Evolutionary conservation across 345 rosid species (phyloP), one percentile per base, ranked within the genome.

Genomic region (Leavenworthia alabamica): DNA sequence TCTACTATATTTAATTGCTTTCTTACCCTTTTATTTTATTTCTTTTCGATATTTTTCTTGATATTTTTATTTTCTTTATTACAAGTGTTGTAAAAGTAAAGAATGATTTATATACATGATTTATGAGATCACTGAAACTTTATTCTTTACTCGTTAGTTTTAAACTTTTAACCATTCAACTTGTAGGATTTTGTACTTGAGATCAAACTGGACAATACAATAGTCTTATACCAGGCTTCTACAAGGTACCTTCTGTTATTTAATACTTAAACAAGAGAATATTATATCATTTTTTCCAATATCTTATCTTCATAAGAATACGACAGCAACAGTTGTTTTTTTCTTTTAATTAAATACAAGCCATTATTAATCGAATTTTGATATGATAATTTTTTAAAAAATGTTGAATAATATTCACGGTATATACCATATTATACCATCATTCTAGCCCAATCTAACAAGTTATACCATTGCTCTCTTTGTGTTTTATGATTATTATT

Each of bases 1-100:
- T n/a, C n/a, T n/a, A n/a, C n/a, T n/a, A n/a, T 45, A n/a, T 56
- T 66, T 56, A 37, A 47, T 47, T 56, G 48, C 28, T 16, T 56
- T 56, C 14, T 65, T 33, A 32, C 54, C 23, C 62, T 56, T 56
- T 22, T 45, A 32, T 14, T 52, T 20, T 36, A 42, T 20, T 52
- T 42, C 47, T 7, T 10, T 2, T 31, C 3, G 7, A 45, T 7
- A 47, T 4, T 47, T 20, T 33, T 56, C 24, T 46, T 53, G 11
- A 11, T 54, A 22, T 23, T 51, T 10, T 53, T 42, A 14, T 22
- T 64, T 28, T 5, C 10, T 53, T 29, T 41, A 28, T 29, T 13
- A 35, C n/a, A 39, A 28, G 8, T 41, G 51, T 52, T 52, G n/a
- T 42, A 41, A 41, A 51, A 37, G 11, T n/a, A 27, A 27, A 40